Base-by-base conservation (phyloP, 768 basidiomycete species). In the Lepiota subincarnata region DNA sequence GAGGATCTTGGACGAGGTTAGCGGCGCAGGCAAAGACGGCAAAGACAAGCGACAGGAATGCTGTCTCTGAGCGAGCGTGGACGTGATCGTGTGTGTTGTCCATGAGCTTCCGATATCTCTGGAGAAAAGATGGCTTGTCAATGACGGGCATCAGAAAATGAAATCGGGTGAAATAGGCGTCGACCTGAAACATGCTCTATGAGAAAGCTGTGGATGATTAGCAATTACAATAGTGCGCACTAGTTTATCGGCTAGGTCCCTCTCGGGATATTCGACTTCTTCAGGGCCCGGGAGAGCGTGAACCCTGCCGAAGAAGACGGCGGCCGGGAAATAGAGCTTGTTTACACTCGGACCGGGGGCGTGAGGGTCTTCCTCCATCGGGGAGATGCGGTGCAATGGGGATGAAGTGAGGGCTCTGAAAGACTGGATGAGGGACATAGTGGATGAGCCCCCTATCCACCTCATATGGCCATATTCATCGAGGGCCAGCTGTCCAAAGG, bases 11-110 rank as follows among this genome's bases (percentile, higher is more conserved):
- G 13, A 93, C 80, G 36, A 92, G 77, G 60, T 84, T 81, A 22
- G 92, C 89, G 5, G 90, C 82, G 58, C 90, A 87, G n/a, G 93
- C 89, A 64, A 94, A 95, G 22, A 94, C 78, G n/a, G 90, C 84
- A 63, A 94, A 95, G 35, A 93, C 70, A 31, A 92, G 79, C 11
- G 89, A 82, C 14, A 90, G 74, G 70, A 95, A 95, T 4, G 89
- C 79, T 0, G 87, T 79, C 58, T 92, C 81, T 6, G 73, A 68
- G 39, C 84, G 79, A 47, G 80, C 75, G 44, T 83, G 67, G 35
- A 69, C 60, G 12, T 69, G 66, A 57, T 90, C 82, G 50, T 74
- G 64, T 37, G 74, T 76, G 63, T 77, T 83, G 60, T 84, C 82
- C 91, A 95, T 95, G 38, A 94, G 66, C 47, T 74, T 73, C 50